A percentile compares a stretch with the other conserved stretches of the same genome.
These are phyloP conservation scores for Fragaria vesca DNA, from an alignment of 306 rosid genomes.

Conservation along the genomic window DNA sequence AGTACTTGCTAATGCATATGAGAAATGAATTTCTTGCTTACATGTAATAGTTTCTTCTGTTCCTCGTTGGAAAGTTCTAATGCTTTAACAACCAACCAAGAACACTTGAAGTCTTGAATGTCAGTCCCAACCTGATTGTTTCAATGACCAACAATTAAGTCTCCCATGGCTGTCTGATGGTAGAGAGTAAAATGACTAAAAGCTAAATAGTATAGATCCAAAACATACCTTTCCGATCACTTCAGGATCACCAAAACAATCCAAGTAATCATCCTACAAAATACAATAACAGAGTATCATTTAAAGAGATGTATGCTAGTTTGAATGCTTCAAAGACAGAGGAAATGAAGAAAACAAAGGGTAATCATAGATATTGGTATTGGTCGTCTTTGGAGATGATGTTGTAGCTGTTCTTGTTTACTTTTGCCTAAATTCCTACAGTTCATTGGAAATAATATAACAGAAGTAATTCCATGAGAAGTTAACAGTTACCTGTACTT, in stretches of 20 bases:
- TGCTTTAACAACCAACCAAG: constrained; percentile 94
- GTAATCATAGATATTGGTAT: neutral
- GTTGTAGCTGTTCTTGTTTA: neutral
- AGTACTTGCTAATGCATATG: neutral
- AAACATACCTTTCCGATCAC: constrained; percentile 80
- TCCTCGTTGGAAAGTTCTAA: constrained; percentile 63
- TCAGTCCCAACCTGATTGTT: constrained; percentile 85
- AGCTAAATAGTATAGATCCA: neutral
- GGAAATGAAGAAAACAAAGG: neutral
- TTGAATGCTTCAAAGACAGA: neutral
- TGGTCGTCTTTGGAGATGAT: neutral
- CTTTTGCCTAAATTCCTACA: neutral
- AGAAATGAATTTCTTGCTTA: constrained; percentile 32
- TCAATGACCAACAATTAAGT: constrained; percentile 31
- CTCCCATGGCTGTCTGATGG: neutral
- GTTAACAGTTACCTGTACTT: constrained; percentile 42
- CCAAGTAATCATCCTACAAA: constrained; percentile 89
- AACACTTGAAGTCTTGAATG: constrained; percentile 95
- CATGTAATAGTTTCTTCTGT: constrained; percentile 70
- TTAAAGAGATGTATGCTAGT: neutral
- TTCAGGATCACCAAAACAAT: constrained; percentile 79
- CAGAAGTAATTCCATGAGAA: constrained; percentile 4
- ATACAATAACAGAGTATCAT: neutral
- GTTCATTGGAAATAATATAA: neutral
- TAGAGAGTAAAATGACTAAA: constrained; percentile 14